phyloP scores from a whole-genome alignment of 78 protist genomes.

The Dictyostelium intermedium region DNA sequence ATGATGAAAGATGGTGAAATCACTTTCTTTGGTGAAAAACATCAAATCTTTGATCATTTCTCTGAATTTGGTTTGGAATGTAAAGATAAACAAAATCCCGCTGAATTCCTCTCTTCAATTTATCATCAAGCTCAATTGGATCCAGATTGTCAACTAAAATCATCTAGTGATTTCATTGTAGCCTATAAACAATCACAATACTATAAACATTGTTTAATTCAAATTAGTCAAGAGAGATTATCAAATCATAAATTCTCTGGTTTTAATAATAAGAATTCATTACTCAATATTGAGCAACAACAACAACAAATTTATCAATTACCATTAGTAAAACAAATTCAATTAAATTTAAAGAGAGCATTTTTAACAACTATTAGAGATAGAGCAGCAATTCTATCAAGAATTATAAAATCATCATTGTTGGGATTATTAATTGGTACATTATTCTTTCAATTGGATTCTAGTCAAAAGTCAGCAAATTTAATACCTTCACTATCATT shows the following conservation, averaged over 20 bases:
- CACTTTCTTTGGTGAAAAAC: conserved; percentile 45
- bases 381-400: conserved; percentile 33
- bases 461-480: conserved; percentile 22
- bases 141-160: neutral
- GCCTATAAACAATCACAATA: conserved; percentile 30
- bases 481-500: conserved; percentile 53
- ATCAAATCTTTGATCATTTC: conserved; percentile 16
- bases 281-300: too few relatives aligned
- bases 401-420: conserved; percentile 23
- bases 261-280: neutral
- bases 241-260: neutral
- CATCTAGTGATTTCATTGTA: conserved; percentile 30
- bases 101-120: conserved; percentile 31
- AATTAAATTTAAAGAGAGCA: conserved; percentile 10
- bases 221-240: neutral
- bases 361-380: conserved; percentile 61
- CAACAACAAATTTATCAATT: neutral
- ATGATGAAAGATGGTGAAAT: conserved; percentile 58
- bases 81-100: conserved; percentile 29
- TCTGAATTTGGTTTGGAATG: conserved; percentile 5
- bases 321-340: conserved; percentile 11
- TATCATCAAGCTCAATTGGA: conserved; percentile 19
- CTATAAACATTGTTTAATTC: neutral
- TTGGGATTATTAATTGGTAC: conserved; percentile 53
- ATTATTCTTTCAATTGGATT: conserved; percentile 30